phyloP scores from a whole-genome alignment of 2,329 filamentous ascomycete genomes.

The Trichoderma arundinaceum region DNA sequence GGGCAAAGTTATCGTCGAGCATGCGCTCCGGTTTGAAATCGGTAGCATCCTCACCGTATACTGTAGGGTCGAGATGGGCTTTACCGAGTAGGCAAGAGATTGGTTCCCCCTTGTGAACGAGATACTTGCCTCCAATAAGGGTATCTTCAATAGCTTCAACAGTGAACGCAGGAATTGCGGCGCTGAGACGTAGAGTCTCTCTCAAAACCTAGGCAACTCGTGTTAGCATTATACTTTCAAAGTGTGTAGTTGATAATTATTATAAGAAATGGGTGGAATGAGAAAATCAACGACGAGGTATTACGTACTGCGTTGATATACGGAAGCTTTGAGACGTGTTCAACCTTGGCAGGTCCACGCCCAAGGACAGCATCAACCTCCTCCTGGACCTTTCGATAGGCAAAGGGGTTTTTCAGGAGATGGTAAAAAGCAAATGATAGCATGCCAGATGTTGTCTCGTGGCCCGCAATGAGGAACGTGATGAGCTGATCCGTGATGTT shows the following conservation, averaged over 20 bases:
- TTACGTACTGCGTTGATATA: conserved; percentile 64
- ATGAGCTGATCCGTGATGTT: conserved; percentile 73
- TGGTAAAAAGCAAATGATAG: conserved; percentile 70
- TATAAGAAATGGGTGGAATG: background rate
- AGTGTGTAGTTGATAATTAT: no score
- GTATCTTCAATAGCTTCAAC: conserved; percentile 60
- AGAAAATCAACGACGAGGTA: background rate
- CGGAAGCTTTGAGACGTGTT: conserved; percentile 67
- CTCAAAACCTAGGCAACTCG: conserved; percentile 54
- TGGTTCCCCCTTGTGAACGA: conserved; percentile 57
- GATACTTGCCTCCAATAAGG: conserved; percentile 66
- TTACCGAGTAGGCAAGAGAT: conserved; percentile 57
- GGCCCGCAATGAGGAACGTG: conserved; percentile 73
- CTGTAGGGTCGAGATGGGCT: conserved; percentile 65
- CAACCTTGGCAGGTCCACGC: conserved; percentile 59
- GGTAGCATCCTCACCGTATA: conserved; percentile 68
- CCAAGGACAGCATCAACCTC: conserved; percentile 73
- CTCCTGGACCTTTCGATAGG: conserved; percentile 64
- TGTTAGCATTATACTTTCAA: background rate
- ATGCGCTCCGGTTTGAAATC: conserved; percentile 75
- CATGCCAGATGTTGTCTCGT: conserved; percentile 73
- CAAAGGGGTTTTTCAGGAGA: conserved; percentile 66
- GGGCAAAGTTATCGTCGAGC: conserved; percentile 70
- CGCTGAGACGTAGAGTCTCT: conserved; percentile 67
- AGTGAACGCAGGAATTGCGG: conserved; percentile 64